Base-by-base conservation (phyloP, 352 stramenopile genomes). In the Globisporangium cystogenes region DNA sequence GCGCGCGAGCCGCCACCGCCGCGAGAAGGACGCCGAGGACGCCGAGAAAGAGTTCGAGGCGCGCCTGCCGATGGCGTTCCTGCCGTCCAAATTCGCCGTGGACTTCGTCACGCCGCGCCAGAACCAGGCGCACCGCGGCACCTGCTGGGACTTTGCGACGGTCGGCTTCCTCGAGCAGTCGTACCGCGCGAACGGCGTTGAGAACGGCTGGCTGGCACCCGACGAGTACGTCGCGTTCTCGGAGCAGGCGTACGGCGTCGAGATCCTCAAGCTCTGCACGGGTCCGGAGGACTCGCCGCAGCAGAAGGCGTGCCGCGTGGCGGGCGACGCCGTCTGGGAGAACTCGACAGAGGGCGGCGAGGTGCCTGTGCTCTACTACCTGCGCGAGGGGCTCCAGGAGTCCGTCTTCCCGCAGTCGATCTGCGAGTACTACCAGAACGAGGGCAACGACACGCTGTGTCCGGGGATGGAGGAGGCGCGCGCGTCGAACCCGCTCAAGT, bases 121-220 rank as follows among this genome's bases (percentile, higher is more conserved):
- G 57, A 70, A 92, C 47, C 81, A 92, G 56, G 74, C 78, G 48
- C 72, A 82, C 37, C 82, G 82, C 37, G 82, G 82, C 37, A 92
- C 78, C 4, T 92, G 82, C 61, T 92, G 82, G 82, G 82, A 92
- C 60, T 92, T 92, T 48, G 78, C 82, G 3, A 90, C 82, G 7
- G 81, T 92, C 43, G 72, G 72, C 24, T 83, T 90, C 51, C 57
- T 92, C 35, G 82, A 92, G 60, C 76, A 87, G 53, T 89, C 78
- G 51, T 92, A 92, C 57, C 72, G 82, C 26, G 76, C 76, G 27
- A 70, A 87, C 21, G 82, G 78, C 41, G 58, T 90, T 27, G 55
- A 53, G 35, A 77, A 85, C 26, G 78, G 74, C 29, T 92, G 82
- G 82, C 78, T 92, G 6, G 62, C 72, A 2, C 55, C 59, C 15